Evolutionary conservation across 2,329 filamentous ascomycete species (phyloP), one percentile per base, ranked within the genome.

Genomic region (Neonectria punicea): DNA sequence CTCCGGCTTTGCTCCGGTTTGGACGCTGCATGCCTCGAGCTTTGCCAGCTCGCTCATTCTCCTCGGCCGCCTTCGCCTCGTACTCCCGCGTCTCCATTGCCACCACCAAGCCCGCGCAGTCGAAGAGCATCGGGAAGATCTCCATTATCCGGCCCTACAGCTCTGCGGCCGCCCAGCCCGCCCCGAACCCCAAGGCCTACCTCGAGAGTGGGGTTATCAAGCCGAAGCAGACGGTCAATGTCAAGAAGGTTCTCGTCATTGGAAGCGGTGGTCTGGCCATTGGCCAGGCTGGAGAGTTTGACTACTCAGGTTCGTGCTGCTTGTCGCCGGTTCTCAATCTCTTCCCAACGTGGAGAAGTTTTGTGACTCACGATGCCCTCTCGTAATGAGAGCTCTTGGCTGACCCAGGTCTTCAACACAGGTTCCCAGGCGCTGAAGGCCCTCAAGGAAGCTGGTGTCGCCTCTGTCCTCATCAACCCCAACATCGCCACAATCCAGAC

Each of bases 401-500:
- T 73, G 65, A 74, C 59, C 53, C 58, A 55, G 32, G 41, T 39
- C 56, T 55, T 53, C 51, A 50, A 55, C 69, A 77, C 76, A 97
- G 94, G 96, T 70, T 94, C 95, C 6, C 96, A 98, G 85, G 96
- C 96, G 59, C 87, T 99, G 68, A 98, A 98, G 84, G 96, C 96
- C 43, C 87, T 99, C 67, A 98, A 97, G 83, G 95, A 98, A 83
- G 95, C 94, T 69, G 93, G 93, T 67, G 93, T 98, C 66, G 83
- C 90, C 72, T 97, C 95, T 10, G 92, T 98, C 60, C 89, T 98
- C 70, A 94, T 98, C 80, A 98, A 98, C 83, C 95, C 95, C 75
- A 98, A 98, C 80, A 98, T 98, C 79, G 95, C 95, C 66, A 98
- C 96, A 63, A 98, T 98, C 77, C 95, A 98, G 84, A 98, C 95